These are phyloP conservation scores for Linnemannia zychae DNA, from an alignment of 192 early-diverging fungal genomes.

Conservation along the genomic window DNA sequence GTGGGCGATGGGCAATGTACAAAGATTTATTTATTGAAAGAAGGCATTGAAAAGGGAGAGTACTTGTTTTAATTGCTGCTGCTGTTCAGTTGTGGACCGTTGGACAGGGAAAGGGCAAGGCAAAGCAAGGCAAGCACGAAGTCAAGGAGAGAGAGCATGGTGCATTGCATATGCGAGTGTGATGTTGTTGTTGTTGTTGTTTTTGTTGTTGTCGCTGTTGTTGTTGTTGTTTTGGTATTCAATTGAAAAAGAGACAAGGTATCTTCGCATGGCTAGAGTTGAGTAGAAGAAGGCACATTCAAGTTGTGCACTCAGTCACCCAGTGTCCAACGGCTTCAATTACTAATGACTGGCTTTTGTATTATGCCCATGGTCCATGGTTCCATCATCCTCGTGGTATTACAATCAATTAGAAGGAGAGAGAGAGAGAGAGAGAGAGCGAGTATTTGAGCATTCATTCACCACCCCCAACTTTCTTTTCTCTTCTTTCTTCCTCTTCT, in stretches of 20 bases:
- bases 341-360: neutral
- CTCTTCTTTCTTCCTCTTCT: neutral
- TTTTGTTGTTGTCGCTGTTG: neutral
- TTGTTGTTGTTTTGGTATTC: neutral
- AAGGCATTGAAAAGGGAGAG: too few relatives aligned
- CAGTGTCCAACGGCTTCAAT: neutral
- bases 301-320: too few relatives aligned
- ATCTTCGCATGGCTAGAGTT: neutral
- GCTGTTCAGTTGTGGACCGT: too few relatives aligned
- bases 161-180: too few relatives aligned
- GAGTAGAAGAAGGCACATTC: too few relatives aligned
- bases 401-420: neutral
- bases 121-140: too few relatives aligned
- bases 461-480: constrained; percentile 15
- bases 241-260: neutral
- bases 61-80: too few relatives aligned
- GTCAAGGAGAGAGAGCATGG: too few relatives aligned
- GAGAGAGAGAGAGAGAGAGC: neutral
- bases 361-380: neutral
- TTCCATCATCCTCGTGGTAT: neutral
- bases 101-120: too few relatives aligned
- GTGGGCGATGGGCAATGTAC: too few relatives aligned
- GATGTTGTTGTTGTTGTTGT: neutral
- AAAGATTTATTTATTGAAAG: too few relatives aligned
- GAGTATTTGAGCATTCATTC: constrained; percentile 34